Evolutionary conservation across 2,329 filamentous ascomycete genomes (phyloP).

Genomic region (Penicillium hesseltinei): DNA sequence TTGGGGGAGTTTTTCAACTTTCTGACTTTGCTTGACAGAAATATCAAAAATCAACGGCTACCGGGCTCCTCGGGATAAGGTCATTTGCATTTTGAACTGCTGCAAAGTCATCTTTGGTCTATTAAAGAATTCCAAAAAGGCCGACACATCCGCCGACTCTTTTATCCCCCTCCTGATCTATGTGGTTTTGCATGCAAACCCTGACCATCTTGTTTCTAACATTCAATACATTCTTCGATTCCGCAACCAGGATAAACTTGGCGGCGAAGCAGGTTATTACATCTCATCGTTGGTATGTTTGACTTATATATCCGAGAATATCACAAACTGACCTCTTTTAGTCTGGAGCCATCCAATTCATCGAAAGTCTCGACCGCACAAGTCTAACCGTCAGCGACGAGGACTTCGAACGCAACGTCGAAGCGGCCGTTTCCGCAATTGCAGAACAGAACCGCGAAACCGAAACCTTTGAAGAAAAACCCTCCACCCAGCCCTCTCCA

Average conservation of each 20-base stretch:
- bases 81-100: conserved; percentile 96
- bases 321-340: conserved; percentile 17
- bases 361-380: conserved; percentile 93
- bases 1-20: background rate
- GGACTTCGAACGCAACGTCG: conserved; percentile 95
- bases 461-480: conserved; percentile 44
- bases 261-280: conserved; percentile 97
- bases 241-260: conserved; percentile 93
- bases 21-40: conserved; percentile 56
- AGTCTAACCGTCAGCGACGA: conserved; percentile 90
- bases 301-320: background rate
- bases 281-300: conserved; percentile 77
- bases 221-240: conserved; percentile 97
- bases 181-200: conserved; percentile 89
- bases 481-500: conserved; percentile 55
- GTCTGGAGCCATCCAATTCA: conserved; percentile 84
- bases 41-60: conserved; percentile 95
- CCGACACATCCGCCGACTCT: conserved; percentile 89
- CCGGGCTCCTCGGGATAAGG: conserved; percentile 94
- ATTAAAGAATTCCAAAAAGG: conserved; percentile 81
- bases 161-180: conserved; percentile 96
- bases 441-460: conserved; percentile 77
- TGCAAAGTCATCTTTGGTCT: conserved; percentile 99
- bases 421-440: conserved; percentile 91
- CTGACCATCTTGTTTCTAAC: conserved; percentile 93